phyloP scores from a whole-genome alignment of 2,329 filamentous ascomycete genomes.

The Furcasterigmium furcatum region DNA sequence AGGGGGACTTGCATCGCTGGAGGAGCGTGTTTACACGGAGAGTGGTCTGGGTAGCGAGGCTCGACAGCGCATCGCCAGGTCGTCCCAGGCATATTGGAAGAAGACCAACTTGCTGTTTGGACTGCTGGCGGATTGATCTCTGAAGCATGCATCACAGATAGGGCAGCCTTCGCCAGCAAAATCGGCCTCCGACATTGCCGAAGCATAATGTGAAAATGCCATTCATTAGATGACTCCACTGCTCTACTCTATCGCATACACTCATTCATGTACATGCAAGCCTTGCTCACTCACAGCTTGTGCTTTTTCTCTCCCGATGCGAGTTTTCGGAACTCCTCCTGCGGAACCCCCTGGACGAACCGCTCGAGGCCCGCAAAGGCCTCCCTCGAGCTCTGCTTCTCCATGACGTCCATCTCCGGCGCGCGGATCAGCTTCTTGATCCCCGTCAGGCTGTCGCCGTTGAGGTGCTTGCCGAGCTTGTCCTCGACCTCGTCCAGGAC shows the following conservation, averaged over 20 bases:
- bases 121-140: conserved; percentile 47
- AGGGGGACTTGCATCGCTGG: conserved; percentile 38
- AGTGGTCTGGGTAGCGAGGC: conserved; percentile 47
- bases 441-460: conserved; percentile 71
- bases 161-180: too few species aligned
- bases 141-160: neutral
- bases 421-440: conserved; percentile 82
- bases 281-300: conserved; percentile 61
- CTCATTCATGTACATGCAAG: conserved; percentile 3
- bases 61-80: conserved; percentile 54
- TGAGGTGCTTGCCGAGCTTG: conserved; percentile 73
- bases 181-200: neutral
- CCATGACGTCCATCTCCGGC: conserved; percentile 69
- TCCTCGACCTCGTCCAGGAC: conserved; percentile 82
- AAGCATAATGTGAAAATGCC: too few species aligned
- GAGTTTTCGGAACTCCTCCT: conserved; percentile 84
- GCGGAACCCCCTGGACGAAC: conserved; percentile 77
- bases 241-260: neutral
- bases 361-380: conserved; percentile 82
- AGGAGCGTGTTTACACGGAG: conserved; percentile 39
- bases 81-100: conserved; percentile 76
- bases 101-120: conserved; percentile 80
- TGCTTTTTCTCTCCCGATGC: conserved; percentile 89
- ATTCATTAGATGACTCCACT: too few species aligned
- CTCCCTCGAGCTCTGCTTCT: conserved; percentile 77